Conservation (phyloP, 257 asterid species). For the Sherardia arvensis region DNA sequence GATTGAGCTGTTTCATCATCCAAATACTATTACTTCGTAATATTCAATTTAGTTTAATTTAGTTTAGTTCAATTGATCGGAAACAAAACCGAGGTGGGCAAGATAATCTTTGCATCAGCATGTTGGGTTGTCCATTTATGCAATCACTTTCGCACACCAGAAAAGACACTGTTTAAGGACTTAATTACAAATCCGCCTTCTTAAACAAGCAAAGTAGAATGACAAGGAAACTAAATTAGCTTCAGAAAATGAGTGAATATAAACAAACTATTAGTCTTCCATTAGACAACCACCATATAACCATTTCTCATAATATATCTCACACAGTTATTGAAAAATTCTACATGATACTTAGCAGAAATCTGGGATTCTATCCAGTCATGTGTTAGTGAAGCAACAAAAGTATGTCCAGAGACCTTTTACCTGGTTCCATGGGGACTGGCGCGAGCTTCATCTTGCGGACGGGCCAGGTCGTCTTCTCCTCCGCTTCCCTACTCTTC, state of each 20-base stretch:
- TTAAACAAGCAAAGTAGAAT: not conserved
- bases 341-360: not conserved
- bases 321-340: not conserved
- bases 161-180: not conserved
- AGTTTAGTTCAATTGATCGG: not conserved
- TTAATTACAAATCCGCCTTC: conserved; percentile 4
- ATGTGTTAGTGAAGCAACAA: not conserved
- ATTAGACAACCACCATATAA: not conserved
- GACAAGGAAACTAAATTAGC: not conserved
- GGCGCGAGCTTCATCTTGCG: conserved; percentile 46
- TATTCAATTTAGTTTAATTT: too few relatives aligned
- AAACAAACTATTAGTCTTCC: not conserved
- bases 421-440: conserved; percentile 62
- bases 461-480: conserved; percentile 49
- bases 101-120: not conserved
- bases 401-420: conserved; percentile 28
- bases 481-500: conserved; percentile 58
- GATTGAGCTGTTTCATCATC: not conserved
- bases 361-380: not conserved
- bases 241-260: conserved; percentile 1
- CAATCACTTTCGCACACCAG: conserved; percentile 9
- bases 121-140: not conserved
- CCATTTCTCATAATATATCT: not conserved
- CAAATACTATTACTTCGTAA: too few relatives aligned
- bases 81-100: not conserved